Base-by-base conservation (phyloP, 352 stramenopile genomes). In the Aphanomyces invadans region DNA sequence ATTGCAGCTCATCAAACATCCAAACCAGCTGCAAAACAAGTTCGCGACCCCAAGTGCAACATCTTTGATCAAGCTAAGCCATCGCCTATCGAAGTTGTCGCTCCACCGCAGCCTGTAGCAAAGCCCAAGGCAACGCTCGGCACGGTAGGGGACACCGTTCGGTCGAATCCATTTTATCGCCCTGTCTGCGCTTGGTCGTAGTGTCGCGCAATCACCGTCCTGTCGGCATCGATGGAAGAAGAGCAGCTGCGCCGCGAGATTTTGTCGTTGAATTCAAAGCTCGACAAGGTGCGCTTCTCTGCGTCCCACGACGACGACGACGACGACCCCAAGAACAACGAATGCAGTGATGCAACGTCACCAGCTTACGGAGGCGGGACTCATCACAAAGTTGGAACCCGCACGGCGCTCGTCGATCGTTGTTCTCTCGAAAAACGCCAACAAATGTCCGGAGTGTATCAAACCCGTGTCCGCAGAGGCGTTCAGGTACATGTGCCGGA, bases 401-500 rank as follows among this genome's bases (percentile, higher is more conserved):
- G 53, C 28, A 62, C 53, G 31, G 36, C 53, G 2, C 53, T 32
- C 11, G 31, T 25, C 9, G 53, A 62, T 32, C 53, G 53, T 7
- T 48, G 36, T 26, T 62, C 53, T 28, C 28, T 62, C 7, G 53
- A 62, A n/a, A 62, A 62, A 69, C 53, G 53, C 15, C 15, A 10
- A 23, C 29, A 44, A 26, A 62, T 29, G 21, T 23, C 29, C 17
- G 33, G 53, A 23, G 53, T 62, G 4, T 32, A 62, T 26, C 29
- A 44, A 28, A 62, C 36, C 7, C 53, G 53, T n/a, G 53, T 62
- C 11, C 53, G 53, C 15, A 62, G 46, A 12, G 53, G 53, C 23
- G 25, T 32, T 0, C 17, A 23, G 11, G 53, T 48, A 12, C 15
- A 25, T 25, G n/a, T 46, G 19, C 15, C 28, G n/a, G 29, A 48